Percentiles rank a stretch among this genome's conserved stretches.
phyloP scores from a whole-genome alignment of 495 filamentous ascomycete genomes.

The Xylaria intraflava region DNA sequence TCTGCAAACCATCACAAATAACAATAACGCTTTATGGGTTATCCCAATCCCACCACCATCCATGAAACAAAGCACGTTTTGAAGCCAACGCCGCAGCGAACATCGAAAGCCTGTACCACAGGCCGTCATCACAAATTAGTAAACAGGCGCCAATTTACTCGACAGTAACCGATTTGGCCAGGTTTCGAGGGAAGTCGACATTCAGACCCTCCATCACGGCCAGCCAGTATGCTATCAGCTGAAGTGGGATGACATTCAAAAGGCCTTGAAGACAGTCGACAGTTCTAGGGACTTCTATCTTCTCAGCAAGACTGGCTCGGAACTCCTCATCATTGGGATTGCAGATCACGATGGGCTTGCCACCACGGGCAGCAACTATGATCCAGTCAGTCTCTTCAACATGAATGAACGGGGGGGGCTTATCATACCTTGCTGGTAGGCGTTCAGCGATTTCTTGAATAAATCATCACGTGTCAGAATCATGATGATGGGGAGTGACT shows the following conservation, averaged over 20 bases:
- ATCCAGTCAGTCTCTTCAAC: neutral
- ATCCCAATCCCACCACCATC: slow-evolving; percentile 20
- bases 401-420: neutral
- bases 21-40: slow-evolving; percentile 15
- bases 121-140: slow-evolving; percentile 8
- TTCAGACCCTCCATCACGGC: slow-evolving; percentile 93
- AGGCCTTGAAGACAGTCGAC: slow-evolving; percentile 94
- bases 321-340: slow-evolving; percentile 88
- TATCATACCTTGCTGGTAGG: slow-evolving; percentile 87
- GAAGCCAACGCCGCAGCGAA: slow-evolving; percentile 20
- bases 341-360: slow-evolving; percentile 97
- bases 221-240: slow-evolving; percentile 97
- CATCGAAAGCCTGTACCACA: slow-evolving; percentile 12
- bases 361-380: slow-evolving; percentile 81
- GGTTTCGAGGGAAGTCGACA: slow-evolving; percentile 94
- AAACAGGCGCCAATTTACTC: slow-evolving; percentile 54
- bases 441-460: slow-evolving; percentile 95
- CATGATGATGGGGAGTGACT: slow-evolving; percentile 99
- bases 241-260: slow-evolving; percentile 93
- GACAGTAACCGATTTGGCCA: slow-evolving; percentile 98
- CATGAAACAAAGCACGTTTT: slow-evolving; percentile 18
- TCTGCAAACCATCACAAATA: slow-evolving; percentile 16
- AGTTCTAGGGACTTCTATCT: slow-evolving; percentile 94
- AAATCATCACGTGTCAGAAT: slow-evolving; percentile 92
- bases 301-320: slow-evolving; percentile 75